Base-by-base conservation (phyloP, 176 grass and related monocot genomes). In the Oryza coarctata region DNA sequence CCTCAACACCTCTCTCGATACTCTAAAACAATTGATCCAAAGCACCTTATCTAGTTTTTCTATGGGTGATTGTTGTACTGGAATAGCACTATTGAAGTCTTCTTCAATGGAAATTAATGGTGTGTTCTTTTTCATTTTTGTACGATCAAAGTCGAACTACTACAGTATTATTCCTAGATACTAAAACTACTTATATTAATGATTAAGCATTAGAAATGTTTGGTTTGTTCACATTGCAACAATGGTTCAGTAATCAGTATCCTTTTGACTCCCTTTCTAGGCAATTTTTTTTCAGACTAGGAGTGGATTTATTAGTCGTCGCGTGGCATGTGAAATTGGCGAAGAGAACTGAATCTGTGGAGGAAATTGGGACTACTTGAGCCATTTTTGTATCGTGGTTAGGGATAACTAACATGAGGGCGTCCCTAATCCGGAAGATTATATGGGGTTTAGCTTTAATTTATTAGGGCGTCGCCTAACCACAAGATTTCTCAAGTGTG, bases 401-500 rank as follows among this genome's bases (percentile, higher is more conserved):
- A 75, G 13, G 29, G 52, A 63, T 74, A 47, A 74, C 27, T 17
- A 45, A 25, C 70, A 13, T 33, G 12, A 41, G 13, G 1, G 2
- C 15, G 31, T 28, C 65, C 45, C 32, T 38, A 35, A 80, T 70
- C 45, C 8, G 12, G 11, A 70, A 7, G 78, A 66, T 36, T 36
- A 32, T 80, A 33, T 58, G 69, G 44, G 75, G 41, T 39, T 75
- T 77, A 83, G 52, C 63, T 50, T 52, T 39, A 39, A 39, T 10
- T 39, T 39, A 49, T 30, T 22, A 62, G 17, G 35, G 11, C 12
- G 66, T 38, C 10, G 32, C 76, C 70, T 75, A 84, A 89, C 50
- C 38, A 1, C 36, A 63, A 33, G 29, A 2, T 62, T 75, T 61
- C 20, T 68, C 72, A 63, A 32, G 70, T 89, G 87, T 89, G 76